Evolutionary conservation across 805 yeast genomes (phyloP).

Genomic region (Wickerhamomyces queroliae): DNA sequence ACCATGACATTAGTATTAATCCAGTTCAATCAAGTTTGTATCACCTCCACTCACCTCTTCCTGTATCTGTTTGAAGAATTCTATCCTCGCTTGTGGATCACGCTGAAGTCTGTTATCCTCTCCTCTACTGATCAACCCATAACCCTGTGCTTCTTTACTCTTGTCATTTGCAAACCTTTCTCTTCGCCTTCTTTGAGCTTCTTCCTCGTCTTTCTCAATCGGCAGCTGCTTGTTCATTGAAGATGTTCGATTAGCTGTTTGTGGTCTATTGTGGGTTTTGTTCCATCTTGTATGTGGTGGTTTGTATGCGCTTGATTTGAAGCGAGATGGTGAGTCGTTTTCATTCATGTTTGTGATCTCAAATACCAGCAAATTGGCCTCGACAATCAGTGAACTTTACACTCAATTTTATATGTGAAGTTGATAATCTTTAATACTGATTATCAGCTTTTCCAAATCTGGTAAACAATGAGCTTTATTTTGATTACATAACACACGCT

Average conservation of each 20-base stretch:
- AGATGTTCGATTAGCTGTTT: too few relatives aligned
- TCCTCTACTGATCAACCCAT: slow-evolving; percentile 58
- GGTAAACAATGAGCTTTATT: too few relatives aligned
- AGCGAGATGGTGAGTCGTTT: background rate
- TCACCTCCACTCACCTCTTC: slow-evolving; percentile 18
- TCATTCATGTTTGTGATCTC: background rate
- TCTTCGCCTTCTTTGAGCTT: slow-evolving; percentile 24
- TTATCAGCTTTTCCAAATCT: too few relatives aligned
- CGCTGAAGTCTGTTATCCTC: slow-evolving; percentile 43
- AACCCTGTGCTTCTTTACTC: slow-evolving; percentile 23
- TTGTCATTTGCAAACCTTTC: slow-evolving; percentile 27
- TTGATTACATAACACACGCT: too few relatives aligned
- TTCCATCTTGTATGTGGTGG: background rate
- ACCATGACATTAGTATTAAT: background rate
- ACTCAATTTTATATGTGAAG: too few relatives aligned
- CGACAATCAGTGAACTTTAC: too few relatives aligned
- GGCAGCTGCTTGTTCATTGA: background rate
- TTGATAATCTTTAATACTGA: too few relatives aligned
- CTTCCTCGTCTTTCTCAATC: slow-evolving; percentile 4
- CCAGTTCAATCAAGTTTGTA: background rate
- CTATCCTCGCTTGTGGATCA: slow-evolving; percentile 35
- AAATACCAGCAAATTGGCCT: too few relatives aligned
- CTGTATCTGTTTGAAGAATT: slow-evolving; percentile 34
- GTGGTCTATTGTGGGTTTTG: background rate
- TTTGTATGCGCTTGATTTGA: background rate